Conservation (phyloP, 75 land plant genomes). For the Isoetes taiwanensis region DNA sequence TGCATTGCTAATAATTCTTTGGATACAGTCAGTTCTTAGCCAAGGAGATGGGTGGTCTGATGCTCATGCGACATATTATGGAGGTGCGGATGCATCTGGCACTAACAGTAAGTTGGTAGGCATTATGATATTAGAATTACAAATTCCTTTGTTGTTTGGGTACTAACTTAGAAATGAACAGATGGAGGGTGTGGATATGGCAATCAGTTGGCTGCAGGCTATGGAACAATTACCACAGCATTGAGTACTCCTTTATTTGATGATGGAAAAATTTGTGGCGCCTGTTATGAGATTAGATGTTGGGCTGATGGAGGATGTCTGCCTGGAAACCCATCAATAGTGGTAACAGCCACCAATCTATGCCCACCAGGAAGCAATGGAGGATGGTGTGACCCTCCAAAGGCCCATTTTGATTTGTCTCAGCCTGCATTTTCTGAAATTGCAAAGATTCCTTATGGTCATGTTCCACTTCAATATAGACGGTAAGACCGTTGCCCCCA, state of each 20-base stretch:
- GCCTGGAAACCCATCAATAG: slow-evolving; percentile 12
- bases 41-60: slow-evolving; percentile 9
- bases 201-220: slow-evolving; percentile 15
- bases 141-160: no score
- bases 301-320: slow-evolving; percentile 30
- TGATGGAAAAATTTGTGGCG: slow-evolving; percentile 20
- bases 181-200: slow-evolving; percentile 29
- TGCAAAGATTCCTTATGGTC: slow-evolving; percentile 14
- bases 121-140: no score
- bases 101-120: slow-evolving; percentile 12
- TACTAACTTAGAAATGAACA: no score
- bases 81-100: slow-evolving; percentile 10
- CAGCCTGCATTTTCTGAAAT: slow-evolving; percentile 15
- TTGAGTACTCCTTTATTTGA: slow-evolving; percentile 22
- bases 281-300: slow-evolving; percentile 18
- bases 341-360: slow-evolving; percentile 27
- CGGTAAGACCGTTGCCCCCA: slow-evolving; percentile 8
- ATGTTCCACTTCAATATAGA: slow-evolving; percentile 11
- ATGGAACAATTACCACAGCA: slow-evolving; percentile 23
- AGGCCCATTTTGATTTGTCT: slow-evolving; percentile 20
- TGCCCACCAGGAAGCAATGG: slow-evolving; percentile 28
- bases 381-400: slow-evolving; percentile 24
- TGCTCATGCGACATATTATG: slow-evolving; percentile 15
- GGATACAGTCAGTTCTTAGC: no score
- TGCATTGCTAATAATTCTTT: no score